Evolutionary conservation across 2,329 filamentous ascomycete species (phyloP).

Genomic region (Capronia coronata): DNA sequence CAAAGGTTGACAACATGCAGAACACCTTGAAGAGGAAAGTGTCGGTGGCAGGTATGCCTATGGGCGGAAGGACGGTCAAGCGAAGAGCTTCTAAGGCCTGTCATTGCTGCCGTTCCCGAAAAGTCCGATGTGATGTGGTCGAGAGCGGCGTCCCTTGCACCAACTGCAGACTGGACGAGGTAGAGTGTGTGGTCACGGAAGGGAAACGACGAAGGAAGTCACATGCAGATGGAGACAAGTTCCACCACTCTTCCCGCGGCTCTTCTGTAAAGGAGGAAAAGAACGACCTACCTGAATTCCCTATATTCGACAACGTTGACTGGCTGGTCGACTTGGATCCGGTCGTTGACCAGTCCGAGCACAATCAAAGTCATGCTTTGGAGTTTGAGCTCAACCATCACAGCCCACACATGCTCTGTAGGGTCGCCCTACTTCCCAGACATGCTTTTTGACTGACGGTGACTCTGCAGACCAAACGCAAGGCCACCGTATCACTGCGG

Average conservation of each 20-base stretch:
- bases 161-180: slow-evolving; percentile 62
- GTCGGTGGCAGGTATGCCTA: slow-evolving; percentile 50
- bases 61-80: slow-evolving; percentile 58
- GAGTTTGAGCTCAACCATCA: slow-evolving; percentile 46
- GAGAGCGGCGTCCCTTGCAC: slow-evolving; percentile 78
- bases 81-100: slow-evolving; percentile 86
- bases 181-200: slow-evolving; percentile 59
- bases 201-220: slow-evolving; percentile 74
- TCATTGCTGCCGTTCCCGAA: slow-evolving; percentile 78
- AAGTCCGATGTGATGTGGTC: slow-evolving; percentile 89
- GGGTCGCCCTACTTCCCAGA: slow-evolving; percentile 28
- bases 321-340: slow-evolving; percentile 21
- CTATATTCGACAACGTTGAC: slow-evolving; percentile 31
- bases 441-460: slow-evolving; percentile 9
- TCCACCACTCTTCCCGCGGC: slow-evolving; percentile 24
- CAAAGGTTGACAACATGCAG: slow-evolving; percentile 6
- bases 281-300: slow-evolving; percentile 25
- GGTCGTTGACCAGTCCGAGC: slow-evolving; percentile 1
- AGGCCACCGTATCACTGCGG: slow-evolving; percentile 39
- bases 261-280: slow-evolving; percentile 25
- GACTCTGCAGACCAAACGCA: slow-evolving; percentile 44
- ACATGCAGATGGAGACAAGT: slow-evolving; percentile 38
- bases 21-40: slow-evolving; percentile 50
- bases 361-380: slow-evolving; percentile 31
- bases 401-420: slow-evolving; percentile 59